phyloP scores from a whole-genome alignment of 805 yeast species.

The Kregervanrija delftensis region DNA sequence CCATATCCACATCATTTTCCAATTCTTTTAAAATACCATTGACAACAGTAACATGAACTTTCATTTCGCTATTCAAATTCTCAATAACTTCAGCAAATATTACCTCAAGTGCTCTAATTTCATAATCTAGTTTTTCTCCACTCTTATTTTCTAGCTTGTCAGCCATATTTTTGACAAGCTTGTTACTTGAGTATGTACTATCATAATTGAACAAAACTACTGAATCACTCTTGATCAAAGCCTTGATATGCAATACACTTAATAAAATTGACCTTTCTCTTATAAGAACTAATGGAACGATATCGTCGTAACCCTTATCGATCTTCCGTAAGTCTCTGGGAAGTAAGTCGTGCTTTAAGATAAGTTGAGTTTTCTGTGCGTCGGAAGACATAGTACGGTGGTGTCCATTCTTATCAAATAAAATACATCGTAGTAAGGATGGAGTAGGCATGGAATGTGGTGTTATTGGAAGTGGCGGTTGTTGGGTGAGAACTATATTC shows the following conservation, averaged over 20 bases:
- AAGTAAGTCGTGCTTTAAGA: constrained; percentile 38
- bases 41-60: constrained; percentile 71
- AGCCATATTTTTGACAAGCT: constrained; percentile 37
- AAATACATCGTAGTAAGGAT: constrained; percentile 34
- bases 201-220: constrained; percentile 44
- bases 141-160: constrained; percentile 27
- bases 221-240: constrained; percentile 44
- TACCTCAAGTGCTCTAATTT: constrained; percentile 84
- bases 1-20: constrained; percentile 76
- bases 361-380: constrained; percentile 34
- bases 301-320: constrained; percentile 39
- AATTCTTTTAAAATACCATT: constrained; percentile 67
- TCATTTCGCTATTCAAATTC: constrained; percentile 79
- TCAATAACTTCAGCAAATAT: constrained; percentile 74
- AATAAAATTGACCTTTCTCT: constrained; percentile 40
- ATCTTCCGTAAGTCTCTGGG: constrained; percentile 51
- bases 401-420: constrained; percentile 40
- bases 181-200: constrained; percentile 37
- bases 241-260: constrained; percentile 42
- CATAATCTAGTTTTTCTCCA: constrained; percentile 58
- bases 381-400: constrained; percentile 40
- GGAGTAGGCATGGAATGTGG: constrained; percentile 6
- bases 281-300: constrained; percentile 50
- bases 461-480: constrained; percentile 6
- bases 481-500: constrained; percentile 6